These are phyloP conservation scores for Fraxinus platypoda DNA, from an alignment of 305 asterid species.

Conservation along the genomic window DNA sequence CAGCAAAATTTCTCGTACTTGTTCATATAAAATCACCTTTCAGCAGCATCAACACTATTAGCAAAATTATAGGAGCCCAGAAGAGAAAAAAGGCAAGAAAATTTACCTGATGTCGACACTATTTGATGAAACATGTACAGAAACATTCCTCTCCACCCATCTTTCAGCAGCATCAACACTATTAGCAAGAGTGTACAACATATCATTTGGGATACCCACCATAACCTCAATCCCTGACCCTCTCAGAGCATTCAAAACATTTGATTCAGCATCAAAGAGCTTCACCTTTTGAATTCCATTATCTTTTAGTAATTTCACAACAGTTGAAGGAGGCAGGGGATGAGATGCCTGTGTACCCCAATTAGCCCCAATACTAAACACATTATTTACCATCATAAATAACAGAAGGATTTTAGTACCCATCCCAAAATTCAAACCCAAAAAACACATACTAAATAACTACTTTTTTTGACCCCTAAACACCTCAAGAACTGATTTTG, in stretches of 20 bases:
- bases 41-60: too few relatives aligned
- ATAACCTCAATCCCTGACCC: slow-evolving; percentile 88
- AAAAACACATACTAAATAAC: slow-evolving; percentile 20
- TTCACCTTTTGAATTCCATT: slow-evolving; percentile 81
- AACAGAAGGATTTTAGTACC: slow-evolving; percentile 14
- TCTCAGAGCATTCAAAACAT: slow-evolving; percentile 52
- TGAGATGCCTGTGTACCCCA: slow-evolving; percentile 92
- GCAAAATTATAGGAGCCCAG: background rate
- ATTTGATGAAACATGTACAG: slow-evolving; percentile 62
- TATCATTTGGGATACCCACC: slow-evolving; percentile 93
- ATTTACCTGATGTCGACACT: slow-evolving; percentile 73
- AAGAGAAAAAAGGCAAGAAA: background rate
- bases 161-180: slow-evolving; percentile 73
- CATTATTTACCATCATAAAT: slow-evolving; percentile 32
- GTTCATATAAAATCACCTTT: background rate
- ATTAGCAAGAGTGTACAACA: slow-evolving; percentile 58
- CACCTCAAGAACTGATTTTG: background rate
- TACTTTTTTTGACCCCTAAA: background rate
- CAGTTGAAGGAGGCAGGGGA: slow-evolving; percentile 58
- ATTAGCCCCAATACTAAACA: slow-evolving; percentile 68
- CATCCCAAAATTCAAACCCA: slow-evolving; percentile 21
- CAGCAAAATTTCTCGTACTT: background rate
- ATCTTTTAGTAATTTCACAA: slow-evolving; percentile 68
- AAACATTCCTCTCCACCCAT: slow-evolving; percentile 85
- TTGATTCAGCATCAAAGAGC: slow-evolving; percentile 77